These are phyloP conservation scores for Zelopaecilomyces penicillatus DNA, from an alignment of 2,329 filamentous ascomycete genomes.

Conservation along the genomic window DNA sequence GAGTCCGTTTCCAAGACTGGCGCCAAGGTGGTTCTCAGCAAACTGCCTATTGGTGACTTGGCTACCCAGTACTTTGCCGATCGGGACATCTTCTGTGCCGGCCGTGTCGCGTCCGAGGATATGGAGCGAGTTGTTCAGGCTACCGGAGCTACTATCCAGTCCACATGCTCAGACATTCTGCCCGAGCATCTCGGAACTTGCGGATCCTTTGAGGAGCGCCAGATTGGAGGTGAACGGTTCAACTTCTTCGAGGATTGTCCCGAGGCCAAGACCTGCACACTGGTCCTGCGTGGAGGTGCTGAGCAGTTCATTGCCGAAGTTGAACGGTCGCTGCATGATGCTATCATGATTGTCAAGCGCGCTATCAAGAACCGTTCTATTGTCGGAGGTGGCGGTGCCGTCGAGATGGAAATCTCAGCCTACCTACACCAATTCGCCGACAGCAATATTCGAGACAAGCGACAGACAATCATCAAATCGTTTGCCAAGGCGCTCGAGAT, in stretches of 20 bases:
- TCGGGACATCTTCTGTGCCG: constrained; percentile 95
- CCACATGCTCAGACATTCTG: constrained; percentile 92
- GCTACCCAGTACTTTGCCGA: constrained; percentile 98
- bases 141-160: constrained; percentile 85
- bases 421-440: constrained; percentile 91
- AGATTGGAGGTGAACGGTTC: constrained; percentile 95
- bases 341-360: constrained; percentile 99
- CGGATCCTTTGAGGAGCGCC: constrained; percentile 84
- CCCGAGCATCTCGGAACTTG: constrained; percentile 85
- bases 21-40: constrained; percentile 94
- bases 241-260: constrained; percentile 98
- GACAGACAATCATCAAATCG: constrained; percentile 94
- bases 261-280: constrained; percentile 90
- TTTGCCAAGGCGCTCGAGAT: constrained; percentile 97
- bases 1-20: constrained; percentile 90
- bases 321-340: constrained; percentile 93
- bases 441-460: constrained; percentile 86
- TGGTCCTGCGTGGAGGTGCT: constrained; percentile 88
- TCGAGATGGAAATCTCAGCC: constrained; percentile 93
- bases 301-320: constrained; percentile 99
- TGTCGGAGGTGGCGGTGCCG: constrained; percentile 88
- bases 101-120: constrained; percentile 82
- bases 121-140: constrained; percentile 95
- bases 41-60: constrained; percentile 92
- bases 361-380: constrained; percentile 92